Evolutionary conservation across 495 filamentous ascomycete genomes (phyloP), one percentile per base, ranked within the genome.

Genomic region (Aspergillus cavernicola): DNA sequence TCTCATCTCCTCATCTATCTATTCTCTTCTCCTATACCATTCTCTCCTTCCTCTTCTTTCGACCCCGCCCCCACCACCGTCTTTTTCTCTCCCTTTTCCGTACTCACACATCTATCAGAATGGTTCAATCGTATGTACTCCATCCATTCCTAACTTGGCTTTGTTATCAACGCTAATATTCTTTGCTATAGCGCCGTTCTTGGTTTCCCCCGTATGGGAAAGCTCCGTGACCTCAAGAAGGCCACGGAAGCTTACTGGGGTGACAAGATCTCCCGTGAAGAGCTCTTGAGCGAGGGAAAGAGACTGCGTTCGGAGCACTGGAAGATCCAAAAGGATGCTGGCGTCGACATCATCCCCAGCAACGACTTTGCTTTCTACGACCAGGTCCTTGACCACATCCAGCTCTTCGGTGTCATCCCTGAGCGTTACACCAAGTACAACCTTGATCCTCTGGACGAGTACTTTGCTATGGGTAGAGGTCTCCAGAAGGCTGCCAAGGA

Each of bases 331-430:
- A 93, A 97, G 81, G 84, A 92, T 74, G 91, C 91, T 63, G 93
- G 93, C 67, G 91, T 96, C 67, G 89, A 96, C 66, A 81, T 89
- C 73, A 97, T 98, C 74, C 93, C 93, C 66, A 93, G 88, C 85
- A 97, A 97, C 71, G 93, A 98, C 86, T 98, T 98, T 70, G 88
- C 95, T 56, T 91, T 88, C 80, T 98, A 98, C 72, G 93, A 98
- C 72, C 93, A 98, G 67, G 86, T 98, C 69, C 88, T 98, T 33
- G 89, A 92, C 75, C 93, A 98, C 80, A 96, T 96, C 75, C 93
- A 98, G 79, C 83, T 96, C 65, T 98, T 98, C 78, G 90, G 88
- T 69, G 92, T 86, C 62, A 84, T 89, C 49, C 93, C 93, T 58
- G 88, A 93, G 73, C 83, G 89, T 50, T 98, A 98, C 79, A 84